A percentile compares a stretch with the other conserved stretches of the same genome.
These are phyloP conservation scores for Taphrina deformans DNA, from an alignment of 1,139 yeast species.

Conservation along the genomic window DNA sequence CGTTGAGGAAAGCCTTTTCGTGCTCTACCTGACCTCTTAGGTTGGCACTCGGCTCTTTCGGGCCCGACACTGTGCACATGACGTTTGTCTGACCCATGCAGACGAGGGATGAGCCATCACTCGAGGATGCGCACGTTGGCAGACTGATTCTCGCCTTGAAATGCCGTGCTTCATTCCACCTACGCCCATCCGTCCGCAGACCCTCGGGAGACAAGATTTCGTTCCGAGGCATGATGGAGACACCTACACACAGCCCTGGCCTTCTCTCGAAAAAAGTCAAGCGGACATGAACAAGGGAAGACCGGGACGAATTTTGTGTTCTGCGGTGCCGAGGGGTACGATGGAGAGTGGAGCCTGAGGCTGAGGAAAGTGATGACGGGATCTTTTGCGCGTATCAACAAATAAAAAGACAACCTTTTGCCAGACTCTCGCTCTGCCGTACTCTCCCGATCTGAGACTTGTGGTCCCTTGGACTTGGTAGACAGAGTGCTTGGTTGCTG, in stretches of 20 bases:
- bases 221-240: constrained; percentile 16
- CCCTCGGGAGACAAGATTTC: constrained; percentile 96
- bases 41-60: constrained; percentile 67
- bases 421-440: too few species aligned
- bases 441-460: not conserved
- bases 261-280: too few species aligned
- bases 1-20: constrained; percentile 60
- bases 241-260: too few species aligned
- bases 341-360: constrained; percentile 3
- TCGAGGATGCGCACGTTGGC: constrained; percentile 64
- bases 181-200: constrained; percentile 78
- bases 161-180: constrained; percentile 88
- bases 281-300: not conserved
- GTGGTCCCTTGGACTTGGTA: too few species aligned
- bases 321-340: not conserved
- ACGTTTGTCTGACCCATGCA: constrained; percentile 93
- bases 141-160: constrained; percentile 81
- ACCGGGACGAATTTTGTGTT: not conserved
- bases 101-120: constrained; percentile 86
- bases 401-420: too few species aligned
- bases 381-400: not conserved
- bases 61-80: constrained; percentile 83
- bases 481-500: too few species aligned
- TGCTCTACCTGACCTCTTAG: constrained; percentile 40
- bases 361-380: too few species aligned